Evolutionary conservation across 805 yeast species (phyloP), one percentile per base, ranked within the genome.

Genomic region (Naumovozyma baii): DNA sequence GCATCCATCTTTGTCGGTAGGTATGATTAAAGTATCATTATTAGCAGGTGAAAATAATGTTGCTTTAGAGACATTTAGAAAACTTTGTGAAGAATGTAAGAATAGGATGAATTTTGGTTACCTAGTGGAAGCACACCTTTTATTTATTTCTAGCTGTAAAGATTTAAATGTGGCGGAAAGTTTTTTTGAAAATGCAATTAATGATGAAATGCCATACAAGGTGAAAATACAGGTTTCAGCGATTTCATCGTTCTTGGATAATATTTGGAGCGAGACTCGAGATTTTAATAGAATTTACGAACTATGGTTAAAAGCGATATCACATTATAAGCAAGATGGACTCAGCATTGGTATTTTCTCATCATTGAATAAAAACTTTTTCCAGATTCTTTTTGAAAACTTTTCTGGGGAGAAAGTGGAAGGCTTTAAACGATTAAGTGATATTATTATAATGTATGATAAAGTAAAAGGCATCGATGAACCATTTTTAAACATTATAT

Each of bases 61-160:
- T 42, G 92, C 87, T 2, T 63, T 83, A 42, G 72, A 70, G 37
- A 63, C 72, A 35, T 79, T 80, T 57, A 74, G 73, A 50, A 69
- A 69, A 31, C 60, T 82, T 42, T 73, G 79, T 47, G 63, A 67
- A 25, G 29, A 34, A 35, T 40, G 12, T 39, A 39, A 25, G 35
- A 41, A 17, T 33, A 26, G 39, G 18, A 7, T 19, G 13, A 45
- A 43, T 26, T 45, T 42, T 29, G 44, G 74, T 38, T 70, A 78
- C 19, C 63, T 81, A 57, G 69, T 78, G 20, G 82, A 80, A 58
- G 78, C 83, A 33, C 94, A 83, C 63, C 66, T 81, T 42, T 67
- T 78, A 5, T 83, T 83, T 51, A 78, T 83, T 55, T 88, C 90
- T 28, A 74, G 72, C 45, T 79, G 83, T 57, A 73, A 73, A 53